Evolutionary conservation across 73 alveolate species (phyloP).

Genomic region (Stentor roeselii): DNA sequence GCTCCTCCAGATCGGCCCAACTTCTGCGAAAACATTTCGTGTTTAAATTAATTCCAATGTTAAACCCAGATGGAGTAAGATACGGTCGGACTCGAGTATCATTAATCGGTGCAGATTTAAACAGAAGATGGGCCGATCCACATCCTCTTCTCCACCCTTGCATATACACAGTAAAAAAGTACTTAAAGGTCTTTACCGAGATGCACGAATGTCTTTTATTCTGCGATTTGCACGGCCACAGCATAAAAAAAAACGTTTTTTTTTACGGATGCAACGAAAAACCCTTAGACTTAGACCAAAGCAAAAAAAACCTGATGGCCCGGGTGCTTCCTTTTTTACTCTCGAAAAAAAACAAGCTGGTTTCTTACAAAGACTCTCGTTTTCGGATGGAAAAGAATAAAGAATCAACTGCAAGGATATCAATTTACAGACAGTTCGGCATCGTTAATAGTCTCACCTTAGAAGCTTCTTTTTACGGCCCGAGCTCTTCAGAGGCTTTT

Average conservation of each 20-base stretch:
- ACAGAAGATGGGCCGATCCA: slow-evolving; percentile 62
- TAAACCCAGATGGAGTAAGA: slow-evolving; percentile 79
- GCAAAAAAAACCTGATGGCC: background rate
- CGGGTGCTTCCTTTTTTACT: slow-evolving; percentile 9
- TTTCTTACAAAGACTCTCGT: slow-evolving; percentile 10
- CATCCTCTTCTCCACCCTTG: slow-evolving; percentile 36
- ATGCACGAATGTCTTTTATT: slow-evolving; percentile 40
- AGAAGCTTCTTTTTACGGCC: slow-evolving; percentile 96
- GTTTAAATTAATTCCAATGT: slow-evolving; percentile 84
- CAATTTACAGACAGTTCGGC: slow-evolving; percentile 82
- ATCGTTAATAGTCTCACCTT: slow-evolving; percentile 81
- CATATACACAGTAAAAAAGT: slow-evolving; percentile 22
- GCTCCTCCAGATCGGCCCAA: slow-evolving; percentile 46
- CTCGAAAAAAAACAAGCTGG: background rate
- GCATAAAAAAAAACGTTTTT: slow-evolving; percentile 67
- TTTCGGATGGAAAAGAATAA: slow-evolving; percentile 70
- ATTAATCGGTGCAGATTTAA: slow-evolving; percentile 69
- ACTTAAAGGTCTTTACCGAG: slow-evolving; percentile 29
- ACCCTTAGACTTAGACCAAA: background rate
- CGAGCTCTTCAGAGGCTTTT: slow-evolving; percentile 37
- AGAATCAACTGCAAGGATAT: slow-evolving; percentile 92
- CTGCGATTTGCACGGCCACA: slow-evolving; percentile 90
- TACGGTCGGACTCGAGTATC: slow-evolving; percentile 64
- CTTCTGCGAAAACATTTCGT: slow-evolving; percentile 79
- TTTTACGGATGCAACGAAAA: slow-evolving; percentile 67